These are phyloP conservation scores for Amylocystis lapponica DNA, from an alignment of 768 basidiomycete species.

Conservation along the genomic window DNA sequence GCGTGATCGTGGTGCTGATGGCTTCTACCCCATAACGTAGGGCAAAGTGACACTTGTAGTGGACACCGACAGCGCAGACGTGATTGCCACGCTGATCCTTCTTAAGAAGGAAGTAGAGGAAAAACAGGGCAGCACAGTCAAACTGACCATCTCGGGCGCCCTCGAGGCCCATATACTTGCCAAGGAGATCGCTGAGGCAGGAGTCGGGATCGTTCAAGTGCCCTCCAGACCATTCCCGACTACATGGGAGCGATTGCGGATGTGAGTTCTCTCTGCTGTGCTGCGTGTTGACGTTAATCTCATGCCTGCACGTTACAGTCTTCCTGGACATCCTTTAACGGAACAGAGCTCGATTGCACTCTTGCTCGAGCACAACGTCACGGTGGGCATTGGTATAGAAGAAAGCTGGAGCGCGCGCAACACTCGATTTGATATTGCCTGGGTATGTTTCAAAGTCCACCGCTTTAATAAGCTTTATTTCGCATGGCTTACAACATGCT, in stretches of 20 bases:
- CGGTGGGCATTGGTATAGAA: conserved; percentile 61
- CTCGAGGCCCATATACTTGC: conserved; percentile 71
- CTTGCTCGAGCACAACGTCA: conserved; percentile 64
- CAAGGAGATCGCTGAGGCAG: conserved; percentile 58
- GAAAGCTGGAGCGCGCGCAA: conserved; percentile 72
- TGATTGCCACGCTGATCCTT: conserved; percentile 57
- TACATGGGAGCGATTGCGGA: conserved; percentile 60
- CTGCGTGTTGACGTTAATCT: neutral
- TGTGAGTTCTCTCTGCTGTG: conserved; percentile 35
- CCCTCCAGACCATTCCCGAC: conserved; percentile 68
- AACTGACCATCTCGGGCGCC: conserved; percentile 50
- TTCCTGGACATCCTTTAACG: conserved; percentile 72
- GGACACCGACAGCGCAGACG: conserved; percentile 57
- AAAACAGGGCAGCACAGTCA: conserved; percentile 33
- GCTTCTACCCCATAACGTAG: conserved; percentile 21
- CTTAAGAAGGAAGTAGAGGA: conserved; percentile 61
- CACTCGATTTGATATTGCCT: conserved; percentile 73
- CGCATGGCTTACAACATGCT: neutral
- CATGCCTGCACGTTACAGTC: conserved; percentile 26
- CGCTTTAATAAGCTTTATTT: neutral
- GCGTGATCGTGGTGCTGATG: neutral
- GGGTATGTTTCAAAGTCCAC: conserved; percentile 44
- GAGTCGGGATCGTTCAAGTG: conserved; percentile 64
- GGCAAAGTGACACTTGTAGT: conserved; percentile 59
- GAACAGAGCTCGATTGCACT: conserved; percentile 51